Evolutionary conservation across 257 asterid genomes (phyloP).

Genomic region (Solanum virginianum): DNA sequence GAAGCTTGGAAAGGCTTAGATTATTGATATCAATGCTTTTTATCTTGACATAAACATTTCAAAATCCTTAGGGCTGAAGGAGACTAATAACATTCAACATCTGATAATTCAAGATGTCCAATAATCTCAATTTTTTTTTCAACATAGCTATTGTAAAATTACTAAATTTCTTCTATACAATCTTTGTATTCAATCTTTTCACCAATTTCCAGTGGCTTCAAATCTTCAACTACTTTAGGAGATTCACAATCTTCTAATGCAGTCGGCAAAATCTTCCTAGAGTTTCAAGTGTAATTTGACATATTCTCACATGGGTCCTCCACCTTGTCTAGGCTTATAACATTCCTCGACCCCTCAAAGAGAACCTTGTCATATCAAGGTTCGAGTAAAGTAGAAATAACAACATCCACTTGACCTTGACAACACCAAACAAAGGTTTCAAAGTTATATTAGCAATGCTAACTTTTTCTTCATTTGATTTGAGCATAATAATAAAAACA

Average conservation of each 20-base stretch:
- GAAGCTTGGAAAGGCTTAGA: conserved; percentile 21
- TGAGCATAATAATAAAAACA: no score
- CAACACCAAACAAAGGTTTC: no score
- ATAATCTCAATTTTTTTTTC: conserved; percentile 51
- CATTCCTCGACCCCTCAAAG: no score
- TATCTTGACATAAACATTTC: conserved; percentile 24
- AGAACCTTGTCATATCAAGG: no score
- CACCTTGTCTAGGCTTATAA: no score
- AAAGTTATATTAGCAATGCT: no score
- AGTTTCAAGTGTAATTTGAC: no score
- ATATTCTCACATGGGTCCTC: no score
- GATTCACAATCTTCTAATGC: conserved; percentile 71
- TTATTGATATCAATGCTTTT: conserved; percentile 11
- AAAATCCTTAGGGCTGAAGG: conserved; percentile 53
- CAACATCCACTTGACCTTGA: no score
- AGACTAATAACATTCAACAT: conserved; percentile 81
- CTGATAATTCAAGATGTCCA: conserved; percentile 87
- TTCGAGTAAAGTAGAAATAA: no score
- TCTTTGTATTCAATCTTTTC: conserved; percentile 63
- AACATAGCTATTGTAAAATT: conserved; percentile 56
- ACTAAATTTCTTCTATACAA: conserved; percentile 48
- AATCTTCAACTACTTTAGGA: conserved; percentile 43
- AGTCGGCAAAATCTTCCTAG: conserved; percentile 30
- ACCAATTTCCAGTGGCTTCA: conserved; percentile 53
- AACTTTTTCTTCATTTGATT: no score